Conservation (phyloP, 2,329 filamentous ascomycete species). For the Ophiocordyceps australis region DNA sequence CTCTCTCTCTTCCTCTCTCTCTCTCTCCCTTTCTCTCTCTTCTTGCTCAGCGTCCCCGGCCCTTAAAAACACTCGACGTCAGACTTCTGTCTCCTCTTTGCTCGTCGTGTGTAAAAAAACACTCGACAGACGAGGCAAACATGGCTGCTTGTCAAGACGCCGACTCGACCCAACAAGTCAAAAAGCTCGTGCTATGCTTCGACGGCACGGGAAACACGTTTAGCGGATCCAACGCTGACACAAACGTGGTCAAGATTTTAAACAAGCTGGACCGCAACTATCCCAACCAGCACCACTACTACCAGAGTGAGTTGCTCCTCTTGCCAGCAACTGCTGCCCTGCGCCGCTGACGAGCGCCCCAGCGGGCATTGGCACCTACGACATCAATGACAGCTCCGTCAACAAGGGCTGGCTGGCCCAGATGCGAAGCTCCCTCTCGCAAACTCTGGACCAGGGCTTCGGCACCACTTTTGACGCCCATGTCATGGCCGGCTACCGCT, state of each 20-base stretch:
- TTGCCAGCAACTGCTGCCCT: background rate
- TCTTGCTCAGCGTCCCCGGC: too few relatives aligned
- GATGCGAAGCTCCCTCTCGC: constrained; percentile 15
- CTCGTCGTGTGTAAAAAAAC: too few relatives aligned
- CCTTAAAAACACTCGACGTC: too few relatives aligned
- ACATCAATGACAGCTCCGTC: constrained; percentile 21
- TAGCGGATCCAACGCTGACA: constrained; percentile 26
- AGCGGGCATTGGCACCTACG: constrained; percentile 32
- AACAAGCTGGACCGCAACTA: constrained; percentile 24
- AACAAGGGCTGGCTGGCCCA: constrained; percentile 16
- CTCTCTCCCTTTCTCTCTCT: too few relatives aligned
- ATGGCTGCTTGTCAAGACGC: background rate
- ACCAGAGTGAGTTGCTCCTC: constrained; percentile 18
- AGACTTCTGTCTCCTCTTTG: too few relatives aligned
- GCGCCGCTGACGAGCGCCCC: background rate
- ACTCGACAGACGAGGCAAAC: too few relatives aligned
- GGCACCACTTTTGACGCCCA: constrained; percentile 30
- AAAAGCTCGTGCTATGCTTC: constrained; percentile 27
- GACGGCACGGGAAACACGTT: constrained; percentile 29
- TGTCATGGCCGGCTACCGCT: constrained; percentile 31
- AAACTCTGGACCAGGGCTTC: constrained; percentile 22
- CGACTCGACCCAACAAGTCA: constrained; percentile 6
- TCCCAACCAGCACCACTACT: constrained; percentile 27
- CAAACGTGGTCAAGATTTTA: constrained; percentile 33
- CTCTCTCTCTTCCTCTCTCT: too few relatives aligned